Base-by-base conservation (phyloP, 352 stramenopile genomes). In the Pythium graminicola region DNA sequence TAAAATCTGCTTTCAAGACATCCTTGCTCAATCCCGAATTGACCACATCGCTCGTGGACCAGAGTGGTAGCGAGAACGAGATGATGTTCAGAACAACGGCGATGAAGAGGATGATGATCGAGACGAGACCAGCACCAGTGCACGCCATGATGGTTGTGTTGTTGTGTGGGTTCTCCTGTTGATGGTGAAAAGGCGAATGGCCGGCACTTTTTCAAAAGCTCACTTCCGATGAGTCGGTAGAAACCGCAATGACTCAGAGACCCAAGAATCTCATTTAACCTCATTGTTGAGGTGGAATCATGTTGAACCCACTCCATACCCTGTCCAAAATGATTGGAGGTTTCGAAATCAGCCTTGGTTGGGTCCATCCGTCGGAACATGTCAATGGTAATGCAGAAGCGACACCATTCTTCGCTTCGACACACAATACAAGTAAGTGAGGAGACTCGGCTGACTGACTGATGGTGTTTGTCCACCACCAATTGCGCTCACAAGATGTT, bases 11-110 rank as follows among this genome's bases (percentile, higher is more conserved):
- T 26, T 54, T 81, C 39, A 59, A 44, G 8, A 73, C 45, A 16
- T 65, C 38, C 6, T 62, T 53, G 17, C 55, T 57, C 9, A 80
- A 62, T 43, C 54, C 62, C 28, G 61, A 45, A 61, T 69, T 81
- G 35, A 79, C 70, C 16, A 68, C 57, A 14, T 64, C 63, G 57
- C 72, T 87, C 20, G 73, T 85, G 38, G 70, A 82, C 76, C 76
- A 87, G 31, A 83, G 58, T 29, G 76, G 76, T 54, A 87, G 52
- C n/a, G 70, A 67, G 55, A 85, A 81, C 26, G 76, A 69, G 29
- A 84, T 70, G 52, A 68, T 46, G 61, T 82, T 85, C 51, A 87
- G 65, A 60, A 70, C 62, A 23, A 83, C 64, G 17, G 70, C 72
- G 45, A 70, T 62, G 36, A 79, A 73, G 48, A 85, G 65, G 45